Percentiles rank a stretch among this genome's conserved stretches.
phyloP scores from a whole-genome alignment of 139 green algal species.

The Raphidocelis subcapitata region DNA sequence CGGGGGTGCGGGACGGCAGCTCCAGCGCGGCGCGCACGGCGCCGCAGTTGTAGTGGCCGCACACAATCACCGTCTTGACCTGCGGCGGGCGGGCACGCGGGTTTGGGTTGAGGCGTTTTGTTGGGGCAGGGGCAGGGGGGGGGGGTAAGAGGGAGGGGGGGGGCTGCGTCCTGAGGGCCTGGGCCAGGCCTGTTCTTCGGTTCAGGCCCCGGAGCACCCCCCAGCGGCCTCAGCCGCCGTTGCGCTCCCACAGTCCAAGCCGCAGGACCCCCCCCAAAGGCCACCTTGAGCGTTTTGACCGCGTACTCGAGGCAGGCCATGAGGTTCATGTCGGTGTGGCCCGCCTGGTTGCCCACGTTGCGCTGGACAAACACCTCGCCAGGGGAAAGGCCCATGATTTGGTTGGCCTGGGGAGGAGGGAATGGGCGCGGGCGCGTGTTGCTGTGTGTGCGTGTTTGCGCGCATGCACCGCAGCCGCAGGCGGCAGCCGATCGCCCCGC shows the following conservation, averaged over 20 bases:
- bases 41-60: conserved; percentile 83
- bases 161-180: no score
- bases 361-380: conserved; percentile 84
- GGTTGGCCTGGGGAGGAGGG: conserved; percentile 47
- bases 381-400: conserved; percentile 68
- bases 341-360: conserved; percentile 85
- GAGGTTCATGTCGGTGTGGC: conserved; percentile 80
- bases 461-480: background rate
- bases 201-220: no score
- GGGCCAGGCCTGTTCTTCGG: no score
- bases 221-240: no score
- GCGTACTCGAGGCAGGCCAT: conserved; percentile 78
- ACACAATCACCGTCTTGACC: conserved; percentile 82
- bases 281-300: conserved; percentile 64
- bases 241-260: background rate
- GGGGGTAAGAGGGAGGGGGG: no score
- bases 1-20: conserved; percentile 25
- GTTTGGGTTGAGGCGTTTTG: no score
- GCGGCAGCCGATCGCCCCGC: background rate
- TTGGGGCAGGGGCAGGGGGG: no score
- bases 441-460: background rate
- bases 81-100: no score
- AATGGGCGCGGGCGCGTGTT: background rate
- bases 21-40: conserved; percentile 64
- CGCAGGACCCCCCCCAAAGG: background rate